Percentiles rank a stretch among this genome's conserved stretches.
phyloP scores from a whole-genome alignment of 2,329 filamentous ascomycete species.

The Dothideomycetes sp. region DNA sequence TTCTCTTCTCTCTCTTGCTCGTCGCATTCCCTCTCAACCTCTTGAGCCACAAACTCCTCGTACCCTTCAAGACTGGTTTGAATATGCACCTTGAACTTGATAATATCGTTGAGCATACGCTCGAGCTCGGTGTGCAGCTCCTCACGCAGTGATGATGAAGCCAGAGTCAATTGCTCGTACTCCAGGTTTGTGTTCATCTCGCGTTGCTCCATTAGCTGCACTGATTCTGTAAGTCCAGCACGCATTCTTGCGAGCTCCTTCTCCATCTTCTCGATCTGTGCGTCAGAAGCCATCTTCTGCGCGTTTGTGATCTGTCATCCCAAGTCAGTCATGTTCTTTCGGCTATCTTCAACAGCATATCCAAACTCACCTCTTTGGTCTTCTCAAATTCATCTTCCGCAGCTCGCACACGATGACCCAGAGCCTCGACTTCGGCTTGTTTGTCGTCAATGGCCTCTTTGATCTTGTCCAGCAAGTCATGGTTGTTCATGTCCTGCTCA shows the following conservation, averaged over 20 bases:
- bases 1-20: constrained; percentile 35
- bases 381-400: constrained; percentile 92
- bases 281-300: constrained; percentile 79
- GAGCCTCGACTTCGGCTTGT: constrained; percentile 78
- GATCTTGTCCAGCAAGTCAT: constrained; percentile 86
- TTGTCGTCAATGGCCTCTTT: constrained; percentile 97
- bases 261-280: constrained; percentile 97
- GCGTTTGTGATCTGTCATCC: constrained; percentile 56
- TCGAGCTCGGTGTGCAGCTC: constrained; percentile 97
- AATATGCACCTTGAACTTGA: constrained; percentile 96
- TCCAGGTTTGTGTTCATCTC: constrained; percentile 97
- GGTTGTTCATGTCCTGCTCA: constrained; percentile 88
- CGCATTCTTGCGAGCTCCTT: constrained; percentile 95
- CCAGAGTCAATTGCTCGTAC: constrained; percentile 88
- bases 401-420: constrained; percentile 78
- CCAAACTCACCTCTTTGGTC: constrained; percentile 60
- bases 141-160: constrained; percentile 76
- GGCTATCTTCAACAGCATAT: neutral
- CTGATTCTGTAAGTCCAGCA: constrained; percentile 69
- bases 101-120: constrained; percentile 90
- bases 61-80: constrained; percentile 90
- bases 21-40: constrained; percentile 61
- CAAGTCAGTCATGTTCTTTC: constrained; percentile 1
- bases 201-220: constrained; percentile 85
- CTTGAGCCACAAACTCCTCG: constrained; percentile 84